Evolutionary conservation across 2,329 filamentous ascomycete species (phyloP), one percentile per base, ranked within the genome.

Genomic region (Aspergillus intermedius): DNA sequence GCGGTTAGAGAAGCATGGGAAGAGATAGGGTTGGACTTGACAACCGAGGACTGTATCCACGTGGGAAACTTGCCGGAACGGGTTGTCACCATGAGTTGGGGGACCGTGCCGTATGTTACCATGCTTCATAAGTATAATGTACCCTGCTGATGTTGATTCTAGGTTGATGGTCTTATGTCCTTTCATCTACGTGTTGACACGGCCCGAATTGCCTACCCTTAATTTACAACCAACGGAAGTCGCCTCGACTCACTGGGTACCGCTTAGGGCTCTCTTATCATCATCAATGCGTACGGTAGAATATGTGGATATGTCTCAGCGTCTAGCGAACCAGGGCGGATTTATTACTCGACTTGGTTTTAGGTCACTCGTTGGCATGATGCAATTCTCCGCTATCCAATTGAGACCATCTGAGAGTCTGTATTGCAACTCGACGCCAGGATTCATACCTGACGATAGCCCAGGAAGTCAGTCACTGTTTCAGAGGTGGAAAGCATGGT

Each of bases 121-220:
- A 44, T 10, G 5, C 21, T 22, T 22, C 2, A 19, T 22, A 22
- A 22, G 4, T 22, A 22, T 22, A 22, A 22, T 22, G 21, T 1
- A 5, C 21, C 21, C 21, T 22, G 47, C 58, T 63, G 46, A 13
- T 21, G 23, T 28, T 23, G 9, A 3, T 32, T 34, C 49, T 54
- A 82, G 81, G 7, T 67, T 86, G 21, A 84, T 87, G 81, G 82
- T 87, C 3, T 72, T 87, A 6, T 87, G 82, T 58, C 83, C 84
- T 0, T 86, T 82, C 62, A 74, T 87, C 40, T 87, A 84, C 63
- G 69, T 87, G 21, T 68, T 81, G 48, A 84, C 79, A 2, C 74
- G 73, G 15, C 76, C 77, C 23, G 70, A 75, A 21, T 70, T 79
- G 4, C 81, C 82, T 4, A 66, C 76, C 1, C 71, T 87, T 35